These are phyloP conservation scores for Candida nemodendra DNA, from an alignment of 805 yeast species.

Conservation along the genomic window DNA sequence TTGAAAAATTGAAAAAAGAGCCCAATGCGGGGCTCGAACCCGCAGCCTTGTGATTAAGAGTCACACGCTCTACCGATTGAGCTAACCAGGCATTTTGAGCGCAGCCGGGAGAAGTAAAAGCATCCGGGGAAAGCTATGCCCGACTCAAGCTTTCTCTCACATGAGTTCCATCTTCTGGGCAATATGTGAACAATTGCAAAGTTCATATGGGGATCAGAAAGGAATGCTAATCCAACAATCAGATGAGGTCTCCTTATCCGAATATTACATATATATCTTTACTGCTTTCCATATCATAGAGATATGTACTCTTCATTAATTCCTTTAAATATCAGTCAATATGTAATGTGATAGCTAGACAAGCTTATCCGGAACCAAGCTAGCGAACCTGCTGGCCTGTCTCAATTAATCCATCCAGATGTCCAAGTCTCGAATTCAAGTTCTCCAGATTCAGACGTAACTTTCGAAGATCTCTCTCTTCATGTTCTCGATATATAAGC, in stretches of 20 bases:
- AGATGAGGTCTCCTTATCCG: no score
- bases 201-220: no score
- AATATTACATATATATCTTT: no score
- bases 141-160: neutral
- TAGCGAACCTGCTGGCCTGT: neutral
- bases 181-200: no score
- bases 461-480: conserved; percentile 13
- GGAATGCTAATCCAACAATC: no score
- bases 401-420: conserved; percentile 10
- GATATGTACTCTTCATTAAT: no score
- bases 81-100: conserved; percentile 10
- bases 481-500: conserved; percentile 17
- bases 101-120: neutral
- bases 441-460: conserved; percentile 12
- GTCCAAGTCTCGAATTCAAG: conserved; percentile 15
- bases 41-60: conserved; percentile 13
- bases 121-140: conserved; percentile 5
- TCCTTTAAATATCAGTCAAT: no score
- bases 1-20: conserved; percentile 1
- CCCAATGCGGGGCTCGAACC: conserved; percentile 14
- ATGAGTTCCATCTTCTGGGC: neutral
- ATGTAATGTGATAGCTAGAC: no score
- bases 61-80: conserved; percentile 15
- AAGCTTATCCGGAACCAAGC: neutral
- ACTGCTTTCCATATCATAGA: no score